phyloP scores from a whole-genome alignment of 2,329 filamentous ascomycete genomes.

The Colletotrichum sp. region DNA sequence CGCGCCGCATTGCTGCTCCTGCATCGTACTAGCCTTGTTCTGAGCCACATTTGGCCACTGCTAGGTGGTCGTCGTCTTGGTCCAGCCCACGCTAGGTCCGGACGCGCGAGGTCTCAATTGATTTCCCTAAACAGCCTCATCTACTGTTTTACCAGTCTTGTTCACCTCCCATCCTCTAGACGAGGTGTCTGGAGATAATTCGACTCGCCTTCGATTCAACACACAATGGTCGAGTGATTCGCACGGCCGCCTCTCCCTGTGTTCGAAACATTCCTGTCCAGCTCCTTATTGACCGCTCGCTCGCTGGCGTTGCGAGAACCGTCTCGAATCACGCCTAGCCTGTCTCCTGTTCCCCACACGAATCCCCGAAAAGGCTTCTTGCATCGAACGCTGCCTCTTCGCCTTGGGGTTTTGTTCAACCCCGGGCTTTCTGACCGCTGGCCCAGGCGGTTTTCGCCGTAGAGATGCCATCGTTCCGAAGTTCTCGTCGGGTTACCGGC shows the following conservation, averaged over 20 bases:
- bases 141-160: not conserved
- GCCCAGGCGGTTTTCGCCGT: not conserved
- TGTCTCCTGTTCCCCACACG: conserved; percentile 19
- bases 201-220: not conserved
- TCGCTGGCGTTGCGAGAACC: not conserved
- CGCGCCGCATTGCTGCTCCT: not conserved
- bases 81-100: conserved; percentile 12
- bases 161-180: not conserved
- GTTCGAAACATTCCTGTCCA: conserved; percentile 1
- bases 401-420: not conserved
- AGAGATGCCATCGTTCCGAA: conserved; percentile 44
- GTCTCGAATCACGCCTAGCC: not conserved
- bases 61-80: not conserved
- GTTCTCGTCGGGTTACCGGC: conserved; percentile 59
- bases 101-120: conserved; percentile 2
- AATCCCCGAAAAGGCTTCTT: not conserved
- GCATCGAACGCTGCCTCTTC: not conserved
- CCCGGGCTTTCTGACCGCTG: not conserved
- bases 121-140: conserved; percentile 4
- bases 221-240: not conserved
- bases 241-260: not conserved
- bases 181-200: not conserved
- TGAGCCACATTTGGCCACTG: not conserved
- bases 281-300: not conserved
- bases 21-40: conserved; percentile 12